Evolutionary conservation across 148 eudicot species (phyloP).

Genomic region (Silene latifolia): DNA sequence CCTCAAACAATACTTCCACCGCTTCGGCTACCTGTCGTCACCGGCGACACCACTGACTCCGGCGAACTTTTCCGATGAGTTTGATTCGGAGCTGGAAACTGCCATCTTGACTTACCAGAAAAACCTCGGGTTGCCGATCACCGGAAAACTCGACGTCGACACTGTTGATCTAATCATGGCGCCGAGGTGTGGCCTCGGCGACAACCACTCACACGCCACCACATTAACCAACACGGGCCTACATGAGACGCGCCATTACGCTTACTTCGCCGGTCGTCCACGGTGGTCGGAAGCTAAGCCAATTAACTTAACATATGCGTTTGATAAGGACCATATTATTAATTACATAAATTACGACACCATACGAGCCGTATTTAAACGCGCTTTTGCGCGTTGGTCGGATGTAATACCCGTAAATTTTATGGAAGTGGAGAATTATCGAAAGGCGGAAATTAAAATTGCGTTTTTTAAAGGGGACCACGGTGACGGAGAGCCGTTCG

Average conservation of each 20-base stretch:
- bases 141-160: slow-evolving; percentile 54
- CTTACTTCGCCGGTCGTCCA: slow-evolving; percentile 52
- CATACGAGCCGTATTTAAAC: slow-evolving; percentile 34
- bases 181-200: slow-evolving; percentile 48
- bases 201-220: slow-evolving; percentile 7
- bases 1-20: slow-evolving; percentile 60
- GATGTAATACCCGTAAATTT: slow-evolving; percentile 51
- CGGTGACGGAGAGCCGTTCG: slow-evolving; percentile 66
- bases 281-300: slow-evolving; percentile 44
- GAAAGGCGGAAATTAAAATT: slow-evolving; percentile 41
- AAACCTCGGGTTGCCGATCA: slow-evolving; percentile 41
- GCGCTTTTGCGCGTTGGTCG: slow-evolving; percentile 53
- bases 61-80: slow-evolving; percentile 39
- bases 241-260: slow-evolving; percentile 34
- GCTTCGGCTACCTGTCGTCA: slow-evolving; percentile 58
- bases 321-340: slow-evolving; percentile 30
- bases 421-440: slow-evolving; percentile 24
- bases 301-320: slow-evolving; percentile 48
- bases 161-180: slow-evolving; percentile 49
- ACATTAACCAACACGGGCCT: not conserved
- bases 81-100: slow-evolving; percentile 43
- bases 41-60: slow-evolving; percentile 6
- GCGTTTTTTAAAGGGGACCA: slow-evolving; percentile 51
- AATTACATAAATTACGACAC: slow-evolving; percentile 31
- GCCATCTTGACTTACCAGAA: slow-evolving; percentile 55